Conservation (phyloP, 1,284 basidiomycete genomes). For the Microbotryum violaceum region DNA sequence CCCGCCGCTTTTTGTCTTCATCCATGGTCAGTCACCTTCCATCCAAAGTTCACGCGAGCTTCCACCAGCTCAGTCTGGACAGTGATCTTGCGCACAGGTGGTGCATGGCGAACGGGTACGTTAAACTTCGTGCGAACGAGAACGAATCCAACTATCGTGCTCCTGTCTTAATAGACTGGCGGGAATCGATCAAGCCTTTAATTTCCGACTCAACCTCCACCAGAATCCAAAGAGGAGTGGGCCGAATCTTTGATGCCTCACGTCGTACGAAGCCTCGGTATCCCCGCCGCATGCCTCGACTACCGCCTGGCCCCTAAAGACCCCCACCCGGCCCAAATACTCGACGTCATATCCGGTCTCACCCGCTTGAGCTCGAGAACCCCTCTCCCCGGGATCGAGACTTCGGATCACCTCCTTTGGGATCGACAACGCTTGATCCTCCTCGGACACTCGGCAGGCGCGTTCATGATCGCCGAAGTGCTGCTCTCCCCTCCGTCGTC, state of each 20-base stretch:
- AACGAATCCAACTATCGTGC: neutral
- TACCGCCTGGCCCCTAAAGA: constrained; percentile 25
- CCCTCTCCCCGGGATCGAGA: too few relatives aligned
- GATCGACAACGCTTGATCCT: constrained; percentile 9
- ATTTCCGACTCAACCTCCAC: neutral
- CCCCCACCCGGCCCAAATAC: constrained; percentile 23
- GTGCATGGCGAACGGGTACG: constrained; percentile 26
- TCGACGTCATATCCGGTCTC: constrained; percentile 24
- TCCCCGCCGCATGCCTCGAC: constrained; percentile 25
- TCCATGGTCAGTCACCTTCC: constrained; percentile 18
- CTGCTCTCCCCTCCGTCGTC: constrained; percentile 9
- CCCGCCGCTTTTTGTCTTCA: constrained; percentile 19
- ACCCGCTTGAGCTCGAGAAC: constrained; percentile 3
- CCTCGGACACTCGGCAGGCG: constrained; percentile 27
- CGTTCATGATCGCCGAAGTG: constrained; percentile 21
- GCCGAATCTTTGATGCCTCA: constrained; percentile 11
- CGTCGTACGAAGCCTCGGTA: constrained; percentile 7
- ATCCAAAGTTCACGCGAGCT: neutral
- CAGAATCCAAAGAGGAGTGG: constrained; percentile 26
- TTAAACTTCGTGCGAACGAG: neutral
- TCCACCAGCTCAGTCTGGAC: neutral
- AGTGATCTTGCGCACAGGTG: constrained; percentile 14
- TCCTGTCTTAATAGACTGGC: neutral
- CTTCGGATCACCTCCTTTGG: constrained; percentile 14
- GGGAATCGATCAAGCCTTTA: neutral